phyloP scores from a whole-genome alignment of 805 yeast genomes.

The Saccharomyces eubayanus region DNA sequence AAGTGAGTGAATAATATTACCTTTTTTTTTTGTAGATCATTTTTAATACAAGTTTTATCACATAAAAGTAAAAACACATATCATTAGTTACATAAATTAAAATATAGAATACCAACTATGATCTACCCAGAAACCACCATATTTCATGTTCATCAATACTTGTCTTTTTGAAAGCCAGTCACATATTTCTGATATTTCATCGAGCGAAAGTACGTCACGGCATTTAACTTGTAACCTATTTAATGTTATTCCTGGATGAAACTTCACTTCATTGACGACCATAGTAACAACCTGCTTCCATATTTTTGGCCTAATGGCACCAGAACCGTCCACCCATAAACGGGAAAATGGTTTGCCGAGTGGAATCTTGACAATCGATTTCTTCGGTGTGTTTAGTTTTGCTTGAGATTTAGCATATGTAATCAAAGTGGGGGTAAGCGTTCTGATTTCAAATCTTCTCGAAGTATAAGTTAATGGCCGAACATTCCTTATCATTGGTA shows the following conservation, averaged over 20 bases:
- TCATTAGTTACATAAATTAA: constrained; percentile 1
- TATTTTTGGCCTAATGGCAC: constrained; percentile 46
- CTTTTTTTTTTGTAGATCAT: neutral
- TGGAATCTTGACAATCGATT: constrained; percentile 39
- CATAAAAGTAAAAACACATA: neutral
- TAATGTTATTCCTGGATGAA: constrained; percentile 47
- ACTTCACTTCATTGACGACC: constrained; percentile 38
- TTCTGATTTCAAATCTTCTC: constrained; percentile 57
- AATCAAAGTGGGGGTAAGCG: constrained; percentile 58
- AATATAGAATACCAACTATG: constrained; percentile 22
- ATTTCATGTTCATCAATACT: constrained; percentile 9
- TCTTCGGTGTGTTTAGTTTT: constrained; percentile 1
- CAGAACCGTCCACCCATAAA: constrained; percentile 64
- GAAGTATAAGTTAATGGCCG: constrained; percentile 65
- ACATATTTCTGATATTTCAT: constrained; percentile 34
- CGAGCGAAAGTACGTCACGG: constrained; percentile 28
- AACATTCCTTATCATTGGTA: constrained; percentile 45
- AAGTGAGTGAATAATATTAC: neutral
- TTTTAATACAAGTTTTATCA: neutral
- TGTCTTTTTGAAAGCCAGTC: constrained; percentile 39
- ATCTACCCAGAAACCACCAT: constrained; percentile 17
- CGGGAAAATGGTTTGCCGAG: constrained; percentile 53
- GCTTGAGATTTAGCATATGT: constrained; percentile 28
- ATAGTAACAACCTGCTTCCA: constrained; percentile 54
- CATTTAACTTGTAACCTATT: constrained; percentile 14